Evolutionary conservation across 306 rosid species (phyloP), one percentile per base, ranked within the genome.

Genomic region (Alnus glutinosa): DNA sequence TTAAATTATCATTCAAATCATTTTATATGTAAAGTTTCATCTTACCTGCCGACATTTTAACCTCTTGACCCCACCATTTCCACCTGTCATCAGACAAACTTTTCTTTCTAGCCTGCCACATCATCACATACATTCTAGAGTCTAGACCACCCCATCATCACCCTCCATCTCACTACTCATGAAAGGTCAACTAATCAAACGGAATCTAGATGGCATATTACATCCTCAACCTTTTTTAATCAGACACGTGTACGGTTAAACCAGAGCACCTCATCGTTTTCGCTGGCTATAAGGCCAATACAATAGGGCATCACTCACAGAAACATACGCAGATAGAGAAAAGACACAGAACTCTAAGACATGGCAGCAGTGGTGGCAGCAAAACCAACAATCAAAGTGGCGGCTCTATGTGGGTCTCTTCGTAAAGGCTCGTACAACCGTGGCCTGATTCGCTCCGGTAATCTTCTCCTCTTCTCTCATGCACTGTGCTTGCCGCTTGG

Each of bases 371-470:
- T 72, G 18, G 73, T 28, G 2, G 73, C 86, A 57, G 68, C 87
- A 61, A 28, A 49, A 14, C 82, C 89, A 54, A 2, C 81, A 11
- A 83, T 92, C 3, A 85, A 87, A 62, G 86, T 90, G 37, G 97
- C 81, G 4, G 94, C 97, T 5, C 8, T 92, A 3, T 85, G 88
- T 48, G 94, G 97, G 4, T 92, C 97, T 13, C 77, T 92, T 1
- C 90, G 97, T 5, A 83, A 82, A 68, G 92, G 77, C 49, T 92
- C 97, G 39, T 84, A 12, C 78, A 80, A 90, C 70, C 79, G 85
- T 1, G 92, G 94, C 62, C 91, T 92, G 5, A 19, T 92, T 57
- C 92, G 92, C 76, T 79, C 92, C 6, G 97, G 97, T 91, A 46
- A 1, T 28, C 10, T 44, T 32, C 4, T 23, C 13, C 5, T 1